Base-by-base conservation (phyloP, 345 rosid genomes). In the Durio zibethinus region DNA sequence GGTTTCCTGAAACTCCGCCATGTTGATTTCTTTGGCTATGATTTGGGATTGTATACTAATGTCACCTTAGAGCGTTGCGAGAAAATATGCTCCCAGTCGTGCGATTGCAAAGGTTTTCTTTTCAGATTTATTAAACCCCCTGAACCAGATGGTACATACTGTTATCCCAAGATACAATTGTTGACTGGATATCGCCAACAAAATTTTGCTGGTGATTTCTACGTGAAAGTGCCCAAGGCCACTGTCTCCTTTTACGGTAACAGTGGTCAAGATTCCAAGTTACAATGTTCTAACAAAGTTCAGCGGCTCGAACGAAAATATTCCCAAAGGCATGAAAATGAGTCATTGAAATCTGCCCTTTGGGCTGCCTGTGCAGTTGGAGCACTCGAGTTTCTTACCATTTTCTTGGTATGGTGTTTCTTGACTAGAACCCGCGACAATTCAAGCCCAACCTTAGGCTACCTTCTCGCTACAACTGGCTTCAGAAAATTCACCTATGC, bases 1-100 rank as follows among this genome's bases (percentile, higher is more conserved):
- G 63, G 31, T 71, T 86, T 77, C 50, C 35, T 73, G 25, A 57
- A 4, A 10, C 52, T 86, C 15, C 70, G 60, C 4, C 82, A 79
- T 45, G 73, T 62, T 6, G 88, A 86, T 56, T 84, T 81, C 60
- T 84, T 74, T 53, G 89, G 88, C 40, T 84, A 80, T 21, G 85
- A 83, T 47, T 31, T 43, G 31, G 25, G 2, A 0, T 15, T 33
- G 56, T 64, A 16, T 2, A 5, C 20, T 0, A 77, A 83, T 71
- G 50, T 16, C 67, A 84, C 84, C 10, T 4, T 82, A 0, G 76
- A n/a, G 0, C 12, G 8, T 31, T 86, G 90, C 67, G 21, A 62
- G 63, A 54, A 81, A 7, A 0, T 6, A 1, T 88, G 89, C 76
- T 35, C 56, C 6, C 35, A 79, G 12, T 7, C 59, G 6, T 84